Base-by-base conservation (phyloP, 352 stramenopile species). In the Phytophthora colocasiae region DNA sequence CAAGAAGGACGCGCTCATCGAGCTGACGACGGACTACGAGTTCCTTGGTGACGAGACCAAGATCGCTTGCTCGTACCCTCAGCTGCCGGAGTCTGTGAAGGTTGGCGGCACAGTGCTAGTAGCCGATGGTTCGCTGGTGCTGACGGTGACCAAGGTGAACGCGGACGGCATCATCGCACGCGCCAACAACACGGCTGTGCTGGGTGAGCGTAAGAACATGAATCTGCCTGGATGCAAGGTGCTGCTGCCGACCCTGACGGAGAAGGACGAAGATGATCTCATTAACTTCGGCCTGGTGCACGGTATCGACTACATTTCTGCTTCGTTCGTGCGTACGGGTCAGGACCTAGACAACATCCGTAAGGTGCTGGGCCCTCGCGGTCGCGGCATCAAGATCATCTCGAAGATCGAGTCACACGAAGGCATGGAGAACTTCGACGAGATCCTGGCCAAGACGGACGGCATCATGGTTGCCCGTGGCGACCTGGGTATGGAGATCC, bases 341-440 rank as follows among this genome's bases (percentile, higher is more conserved):
- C 77, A 90, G 45, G 97, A 99, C 66, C 97, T 99, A 68, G 88
- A 95, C 52, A 97, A 99, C 74, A 98, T 99, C 67, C 90, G 97
- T 46, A 68, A 77, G 10, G 78, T 97, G 38, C 81, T 98, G 6
- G 95, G 92, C 6, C 95, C 73, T 36, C 84, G 72, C 34, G 85
- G 77, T 67, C 85, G 81, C 49, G 78, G 77, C 57, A 98, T 98
- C 66, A 97, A 98, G 78, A 97, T 99, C 68, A 99, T 99, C 76
- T 93, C 96, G 26, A 99, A 99, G 85, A 98, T 99, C 64, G 97
- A 99, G 78, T 99, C 98, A 70, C 92, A 98, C 69, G 97, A 99
- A 75, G 98, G 97, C 24, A 83, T 99, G 45, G 77, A 96, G 43
- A 98, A 96, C 78, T 95, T 98, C 71, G 90, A 98, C 56, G 93